Base-by-base conservation (phyloP, 108 stramenopile genomes). In the Mayamaea pseudoterrestris region DNA sequence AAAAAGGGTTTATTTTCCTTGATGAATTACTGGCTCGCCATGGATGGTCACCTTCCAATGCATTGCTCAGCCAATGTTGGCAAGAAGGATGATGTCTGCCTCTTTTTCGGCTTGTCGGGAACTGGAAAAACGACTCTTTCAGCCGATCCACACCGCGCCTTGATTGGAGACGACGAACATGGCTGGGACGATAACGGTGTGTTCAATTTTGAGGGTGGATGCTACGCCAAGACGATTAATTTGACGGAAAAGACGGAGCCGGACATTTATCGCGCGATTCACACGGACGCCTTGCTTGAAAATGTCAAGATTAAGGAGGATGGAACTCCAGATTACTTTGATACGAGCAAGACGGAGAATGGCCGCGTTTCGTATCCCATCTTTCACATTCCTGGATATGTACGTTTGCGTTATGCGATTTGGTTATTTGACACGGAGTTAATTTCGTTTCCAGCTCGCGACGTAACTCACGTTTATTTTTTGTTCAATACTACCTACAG, bases 1-100 rank as follows among this genome's bases (percentile, higher is more conserved):
- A 98, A 98, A 67, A 98, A 98, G 77, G 97, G 97, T 6, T 92
- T 96, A 55, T 98, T 98, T 52, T 87, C 90, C n/a, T 57, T 98
- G 47, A 96, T 98, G 94, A 96, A 98, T 68, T 93, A 93, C 65
- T 93, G 88, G 89, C 68, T 95, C 44, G 94, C 97, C 17, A 81
- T 96, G 73, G 62, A 71, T 37, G 77, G 77, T 30, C 74, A 80
- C 45, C 76, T 98, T 57, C 76, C 97, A 30, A 98, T 98, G 97
- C 97, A 98, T 70, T 98, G 97, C 66, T 91, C 90, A 20, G 94
- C 97, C 35, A 98, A 98, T 73, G 93, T 93, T 39, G 85, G 88
- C 11, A 78, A 74, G 61, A 70, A 75, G n/a, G 87, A 83, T 3
- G 83, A 90, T 58, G 78, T 84, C 1, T 92, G 93, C 17, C 67